Percentiles rank a stretch among this genome's conserved stretches.
Conservation (phyloP, 495 filamentous ascomycete species). For the Lentithecium fluviatile region DNA sequence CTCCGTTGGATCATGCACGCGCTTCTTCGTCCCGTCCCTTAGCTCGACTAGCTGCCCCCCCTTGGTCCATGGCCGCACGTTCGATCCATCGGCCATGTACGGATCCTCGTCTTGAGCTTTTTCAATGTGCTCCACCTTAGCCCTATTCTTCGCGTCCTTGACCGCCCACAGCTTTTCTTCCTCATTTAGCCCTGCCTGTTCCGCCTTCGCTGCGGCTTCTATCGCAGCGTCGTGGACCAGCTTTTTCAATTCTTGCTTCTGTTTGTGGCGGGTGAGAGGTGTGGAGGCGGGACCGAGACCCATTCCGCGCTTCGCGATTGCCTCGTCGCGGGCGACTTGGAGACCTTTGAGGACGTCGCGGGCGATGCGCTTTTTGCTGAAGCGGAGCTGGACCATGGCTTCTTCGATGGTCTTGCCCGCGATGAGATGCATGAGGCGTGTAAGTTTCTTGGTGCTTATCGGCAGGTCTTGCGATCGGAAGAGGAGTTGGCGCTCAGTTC, state of each 20-base stretch:
- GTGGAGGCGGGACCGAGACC: slow-evolving; percentile 56
- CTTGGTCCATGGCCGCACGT: background rate
- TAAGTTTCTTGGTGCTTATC: slow-evolving; percentile 86
- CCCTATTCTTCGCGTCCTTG: background rate
- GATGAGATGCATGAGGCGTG: slow-evolving; percentile 79
- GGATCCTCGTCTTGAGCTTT: background rate
- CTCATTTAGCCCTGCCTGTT: background rate
- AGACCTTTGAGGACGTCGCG: slow-evolving; percentile 75
- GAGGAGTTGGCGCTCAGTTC: slow-evolving; percentile 68
- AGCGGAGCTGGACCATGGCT: slow-evolving; percentile 91
- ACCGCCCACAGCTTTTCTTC: background rate
- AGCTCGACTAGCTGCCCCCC: slow-evolving; percentile 37
- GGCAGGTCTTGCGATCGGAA: slow-evolving; percentile 66
- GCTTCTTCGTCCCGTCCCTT: slow-evolving; percentile 41
- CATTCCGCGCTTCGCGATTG: slow-evolving; percentile 79
- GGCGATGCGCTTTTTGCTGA: slow-evolving; percentile 90
- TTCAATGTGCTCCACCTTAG: too few species aligned
- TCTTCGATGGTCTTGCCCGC: slow-evolving; percentile 87
- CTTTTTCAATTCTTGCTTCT: background rate
- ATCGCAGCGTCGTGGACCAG: background rate
- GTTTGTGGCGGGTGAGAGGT: background rate
- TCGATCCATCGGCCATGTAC: background rate
- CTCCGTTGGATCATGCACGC: slow-evolving; percentile 63
- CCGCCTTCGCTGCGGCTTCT: background rate
- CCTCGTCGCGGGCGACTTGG: slow-evolving; percentile 70